Base-by-base conservation (phyloP, 768 basidiomycete species). In the Trametes sanguinea region DNA sequence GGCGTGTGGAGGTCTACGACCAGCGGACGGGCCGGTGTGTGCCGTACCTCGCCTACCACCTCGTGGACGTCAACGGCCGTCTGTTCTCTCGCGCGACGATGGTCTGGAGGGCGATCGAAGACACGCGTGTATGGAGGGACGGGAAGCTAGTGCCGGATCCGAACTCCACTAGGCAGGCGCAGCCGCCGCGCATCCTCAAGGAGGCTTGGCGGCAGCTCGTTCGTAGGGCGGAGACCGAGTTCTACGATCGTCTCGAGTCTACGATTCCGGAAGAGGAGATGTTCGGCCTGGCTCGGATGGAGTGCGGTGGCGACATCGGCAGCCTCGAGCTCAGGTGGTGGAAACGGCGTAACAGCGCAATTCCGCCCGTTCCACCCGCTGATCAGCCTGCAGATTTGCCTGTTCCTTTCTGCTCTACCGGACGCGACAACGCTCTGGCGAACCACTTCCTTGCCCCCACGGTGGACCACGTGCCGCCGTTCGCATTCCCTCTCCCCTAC, bases 151-250 rank as follows among this genome's bases (percentile, higher is more conserved):
- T n/a, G n/a, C n/a, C n/a, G n/a, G n/a, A n/a, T n/a, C n/a, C n/a
- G n/a, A n/a, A n/a, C n/a, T n/a, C n/a, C n/a, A n/a, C n/a, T n/a
- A n/a, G n/a, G n/a, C n/a, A n/a, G n/a, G n/a, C n/a, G n/a, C n/a
- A n/a, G n/a, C n/a, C n/a, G n/a, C n/a, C n/a, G n/a, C n/a, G n/a
- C n/a, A n/a, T n/a, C n/a, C n/a, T n/a, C n/a, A n/a, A n/a, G n/a
- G n/a, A n/a, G n/a, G n/a, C n/a, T n/a, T n/a, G n/a, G n/a, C 51
- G 65, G 0, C 62, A 63, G 44, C 35, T 59, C 11, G 46, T 52
- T 8, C 45, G 57, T 2, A 29, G 13, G 27, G 30, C 62, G 4
- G 65, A 67, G 29, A 33, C 56, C 5, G 11, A 30, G 0, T 62
- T 58, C 42, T 61, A 61, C 39, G 16, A 43, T 11, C 61, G 46